Evolutionary conservation across 202 grass and related monocot genomes (phyloP).

Genomic region (Hordeum pubiflorum): DNA sequence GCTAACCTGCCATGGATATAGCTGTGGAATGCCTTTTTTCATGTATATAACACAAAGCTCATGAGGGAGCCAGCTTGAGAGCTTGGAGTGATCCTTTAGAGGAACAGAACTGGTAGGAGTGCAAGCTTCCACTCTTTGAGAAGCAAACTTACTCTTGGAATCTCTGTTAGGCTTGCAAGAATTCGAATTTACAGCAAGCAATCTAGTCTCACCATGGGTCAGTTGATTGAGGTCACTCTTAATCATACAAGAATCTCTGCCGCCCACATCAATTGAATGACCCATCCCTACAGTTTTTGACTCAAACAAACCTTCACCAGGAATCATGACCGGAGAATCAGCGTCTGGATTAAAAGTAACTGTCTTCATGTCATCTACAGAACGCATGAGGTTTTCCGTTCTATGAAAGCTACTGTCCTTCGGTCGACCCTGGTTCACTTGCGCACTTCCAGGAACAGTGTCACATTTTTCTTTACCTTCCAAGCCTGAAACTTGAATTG

Average conservation of each 20-base stretch:
- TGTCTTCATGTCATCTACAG: slow-evolving; percentile 18
- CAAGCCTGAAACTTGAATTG: slow-evolving; percentile 22
- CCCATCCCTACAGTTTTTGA: slow-evolving; percentile 14
- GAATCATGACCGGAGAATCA: background rate
- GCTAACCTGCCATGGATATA: slow-evolving; percentile 94
- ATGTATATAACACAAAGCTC: slow-evolving; percentile 78
- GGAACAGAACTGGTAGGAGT: slow-evolving; percentile 66
- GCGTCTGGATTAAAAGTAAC: background rate
- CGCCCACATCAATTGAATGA: background rate
- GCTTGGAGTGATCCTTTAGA: slow-evolving; percentile 52
- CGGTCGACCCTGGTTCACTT: slow-evolving; percentile 1
- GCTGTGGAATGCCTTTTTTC: slow-evolving; percentile 76
- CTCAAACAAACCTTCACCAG: slow-evolving; percentile 5
- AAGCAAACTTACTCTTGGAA: slow-evolving; percentile 30
- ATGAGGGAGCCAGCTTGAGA: slow-evolving; percentile 72
- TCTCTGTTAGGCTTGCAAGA: slow-evolving; percentile 24
- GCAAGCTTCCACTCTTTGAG: slow-evolving; percentile 32
- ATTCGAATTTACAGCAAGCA: slow-evolving; percentile 11
- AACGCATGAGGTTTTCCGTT: slow-evolving; percentile 3
- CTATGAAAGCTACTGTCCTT: slow-evolving; percentile 10
- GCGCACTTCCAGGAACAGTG: background rate
- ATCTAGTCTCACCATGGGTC: slow-evolving; percentile 17
- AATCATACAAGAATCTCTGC: background rate
- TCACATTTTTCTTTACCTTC: slow-evolving; percentile 32
- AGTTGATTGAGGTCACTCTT: slow-evolving; percentile 10